Base-by-base conservation (phyloP, 2,329 filamentous ascomycete species). In the Dactylonectria macrodidyma region DNA sequence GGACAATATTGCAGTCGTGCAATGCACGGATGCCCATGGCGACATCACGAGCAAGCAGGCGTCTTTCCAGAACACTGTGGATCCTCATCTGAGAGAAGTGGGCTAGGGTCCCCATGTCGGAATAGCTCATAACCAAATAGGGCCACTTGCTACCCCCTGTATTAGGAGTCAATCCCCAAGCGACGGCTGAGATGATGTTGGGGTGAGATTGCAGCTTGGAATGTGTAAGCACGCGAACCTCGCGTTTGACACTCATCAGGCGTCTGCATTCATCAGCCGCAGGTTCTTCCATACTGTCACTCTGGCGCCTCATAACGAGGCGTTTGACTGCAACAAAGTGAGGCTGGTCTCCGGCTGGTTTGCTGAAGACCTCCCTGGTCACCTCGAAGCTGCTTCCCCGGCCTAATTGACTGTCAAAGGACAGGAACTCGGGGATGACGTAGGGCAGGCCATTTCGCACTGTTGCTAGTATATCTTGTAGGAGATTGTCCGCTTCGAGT, bases 1-100 rank as follows among this genome's bases (percentile, higher is more conserved):
- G 65, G 10, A 67, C 54, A 19, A 67, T 59, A 33, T 64, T 52
- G 54, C 65, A 59, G 22, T 63, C 55, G 54, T 67, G 65, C 7
- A 67, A 47, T 11, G 59, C 54, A 22, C 60, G 65, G n/a, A 67
- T 52, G 16, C 60, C 65, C 30, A 67, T 47, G 14, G 60, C 65
- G 11, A 67, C 60, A 64, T 67, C 65, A 46, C 59, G 48, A 26
- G 60, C 33, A 11, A 67, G 46, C 2, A 54, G 33, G 7, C 65
- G 59, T 22, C 65, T 63, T 9, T 67, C 65, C 3, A 66, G 57
- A 3, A 58, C 33, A 5, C 50, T 57, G 7, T 62, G 50, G 19
- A 41, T 38, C 36, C 64, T 44, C 5, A 62, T 58, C 22, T 58
- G 33, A 7, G 59, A 19, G 8, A 66, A 66, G 0, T 34, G 30